Conservation (phyloP, 129 eudicot genomes). For the Escallonia herrerae region DNA sequence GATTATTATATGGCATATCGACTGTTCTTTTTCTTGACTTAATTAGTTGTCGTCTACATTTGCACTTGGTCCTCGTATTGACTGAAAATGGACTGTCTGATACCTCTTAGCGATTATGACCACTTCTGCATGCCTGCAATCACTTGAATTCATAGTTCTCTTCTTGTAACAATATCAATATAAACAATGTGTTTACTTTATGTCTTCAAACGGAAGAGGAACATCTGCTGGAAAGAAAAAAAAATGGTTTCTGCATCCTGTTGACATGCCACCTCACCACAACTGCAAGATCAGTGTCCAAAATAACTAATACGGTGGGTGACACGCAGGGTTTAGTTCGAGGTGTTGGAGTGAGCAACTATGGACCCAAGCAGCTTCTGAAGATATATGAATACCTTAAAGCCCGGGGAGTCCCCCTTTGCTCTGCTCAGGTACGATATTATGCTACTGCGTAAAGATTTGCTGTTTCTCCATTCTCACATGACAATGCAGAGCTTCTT, state of each 20-base stretch:
- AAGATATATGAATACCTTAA: conserved; percentile 75
- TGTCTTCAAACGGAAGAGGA: too few species aligned
- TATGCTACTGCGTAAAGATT: neutral
- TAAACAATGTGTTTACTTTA: too few species aligned
- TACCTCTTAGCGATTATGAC: too few species aligned
- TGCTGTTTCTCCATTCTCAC: neutral
- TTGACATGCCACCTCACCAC: neutral
- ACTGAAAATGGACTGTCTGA: too few species aligned
- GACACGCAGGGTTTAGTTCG: conserved; percentile 70
- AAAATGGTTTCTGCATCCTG: neutral
- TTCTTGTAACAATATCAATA: too few species aligned
- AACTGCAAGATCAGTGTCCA: neutral
- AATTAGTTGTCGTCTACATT: neutral
- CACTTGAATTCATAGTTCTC: too few species aligned
- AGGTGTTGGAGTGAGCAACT: conserved; percentile 98
- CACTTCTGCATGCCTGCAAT: too few species aligned
- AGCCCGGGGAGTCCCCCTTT: conserved; percentile 79
- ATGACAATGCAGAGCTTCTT: neutral
- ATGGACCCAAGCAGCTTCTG: conserved; percentile 84
- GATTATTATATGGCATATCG: too few species aligned
- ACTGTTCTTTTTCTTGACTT: neutral
- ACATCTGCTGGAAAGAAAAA: too few species aligned
- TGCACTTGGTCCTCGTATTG: too few species aligned
- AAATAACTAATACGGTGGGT: neutral
- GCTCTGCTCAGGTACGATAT: conserved; percentile 77